phyloP scores from a whole-genome alignment of 306 rosid genomes.

The Sicyos edulis region DNA sequence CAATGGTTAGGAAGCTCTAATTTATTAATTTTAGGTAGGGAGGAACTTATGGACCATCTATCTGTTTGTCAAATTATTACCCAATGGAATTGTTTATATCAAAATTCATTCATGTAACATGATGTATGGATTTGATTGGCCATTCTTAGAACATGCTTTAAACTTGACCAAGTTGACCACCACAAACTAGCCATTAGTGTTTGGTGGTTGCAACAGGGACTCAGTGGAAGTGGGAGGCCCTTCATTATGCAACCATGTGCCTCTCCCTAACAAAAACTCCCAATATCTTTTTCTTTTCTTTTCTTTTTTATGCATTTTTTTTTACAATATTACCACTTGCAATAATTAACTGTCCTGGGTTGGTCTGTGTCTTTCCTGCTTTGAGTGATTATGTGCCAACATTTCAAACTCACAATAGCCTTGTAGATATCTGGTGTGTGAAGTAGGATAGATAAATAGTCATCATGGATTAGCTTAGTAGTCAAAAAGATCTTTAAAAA shows the following conservation, averaged over 20 bases:
- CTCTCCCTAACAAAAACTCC: background rate
- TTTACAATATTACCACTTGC: constrained; percentile 11
- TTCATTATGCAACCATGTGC: constrained; percentile 19
- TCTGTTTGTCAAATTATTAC: constrained; percentile 17
- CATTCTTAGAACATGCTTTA: background rate
- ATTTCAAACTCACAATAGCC: constrained; percentile 12
- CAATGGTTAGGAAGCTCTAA: constrained; percentile 18
- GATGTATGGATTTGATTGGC: constrained; percentile 11
- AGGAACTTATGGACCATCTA: background rate
- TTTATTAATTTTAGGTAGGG: constrained; percentile 15
- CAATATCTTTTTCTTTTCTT: background rate
- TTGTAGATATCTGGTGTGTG: background rate
- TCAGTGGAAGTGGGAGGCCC: constrained; percentile 8
- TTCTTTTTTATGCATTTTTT: background rate
- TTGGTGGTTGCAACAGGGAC: constrained; percentile 10
- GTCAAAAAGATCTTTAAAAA: too few relatives aligned
- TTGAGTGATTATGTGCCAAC: constrained; percentile 15
- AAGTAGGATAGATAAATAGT: background rate
- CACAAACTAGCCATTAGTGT: constrained; percentile 4
- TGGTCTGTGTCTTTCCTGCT: constrained; percentile 10
- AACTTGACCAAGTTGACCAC: background rate
- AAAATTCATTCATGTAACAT: background rate
- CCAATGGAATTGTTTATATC: background rate
- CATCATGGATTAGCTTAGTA: too few relatives aligned
- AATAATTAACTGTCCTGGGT: constrained; percentile 14